Evolutionary conservation across 2,329 filamentous ascomycete species (phyloP), one percentile per base, ranked within the genome.

Genomic region (Colletotrichum phormii): DNA sequence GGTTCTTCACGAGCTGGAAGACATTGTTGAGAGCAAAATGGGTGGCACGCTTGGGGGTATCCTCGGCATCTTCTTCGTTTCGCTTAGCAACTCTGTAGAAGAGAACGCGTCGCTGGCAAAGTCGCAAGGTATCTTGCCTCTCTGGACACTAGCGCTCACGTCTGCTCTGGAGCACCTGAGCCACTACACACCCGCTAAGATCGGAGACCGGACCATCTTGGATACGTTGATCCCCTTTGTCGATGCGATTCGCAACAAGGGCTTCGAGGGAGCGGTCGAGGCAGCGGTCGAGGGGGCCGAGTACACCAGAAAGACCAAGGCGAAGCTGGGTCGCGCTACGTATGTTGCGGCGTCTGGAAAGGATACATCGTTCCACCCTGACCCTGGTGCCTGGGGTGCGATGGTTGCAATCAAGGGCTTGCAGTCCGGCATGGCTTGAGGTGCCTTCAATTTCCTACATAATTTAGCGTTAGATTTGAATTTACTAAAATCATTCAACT

Each of bases 301-400:
- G 78, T 86, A 85, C 7, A 94, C 92, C 4, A 91, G 88, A 81
- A 89, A 84, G 31, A 89, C 94, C 86, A 89, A 86, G 80, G 90
- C 92, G 8, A 89, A 85, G 76, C 82, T 94, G 33, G 92, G 92
- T 1, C 84, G 92, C 64, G 92, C 92, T 12, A 92, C 92, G 0
- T 94, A 94, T 76, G 89, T 94, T 5, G 86, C 85, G 1, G 87
- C 87, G 55, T 84, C 88, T 71, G 85, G 84, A 66, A 81, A 81
- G 64, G 86, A 86, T 57, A 74, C 88, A 67, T 90, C 92, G 5
- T 51, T 59, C 24, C 67, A 57, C 22, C 91, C 92, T 4, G 92
- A 94, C 79, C 92, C 92, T 0, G 92, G 92, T 35, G 92, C 92
- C 5, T 91, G 91, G 85, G 92, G 91, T n/a, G 86, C 92, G 29